Conservation (phyloP, 345 rosid genomes). For the Gossypium stocksii region DNA sequence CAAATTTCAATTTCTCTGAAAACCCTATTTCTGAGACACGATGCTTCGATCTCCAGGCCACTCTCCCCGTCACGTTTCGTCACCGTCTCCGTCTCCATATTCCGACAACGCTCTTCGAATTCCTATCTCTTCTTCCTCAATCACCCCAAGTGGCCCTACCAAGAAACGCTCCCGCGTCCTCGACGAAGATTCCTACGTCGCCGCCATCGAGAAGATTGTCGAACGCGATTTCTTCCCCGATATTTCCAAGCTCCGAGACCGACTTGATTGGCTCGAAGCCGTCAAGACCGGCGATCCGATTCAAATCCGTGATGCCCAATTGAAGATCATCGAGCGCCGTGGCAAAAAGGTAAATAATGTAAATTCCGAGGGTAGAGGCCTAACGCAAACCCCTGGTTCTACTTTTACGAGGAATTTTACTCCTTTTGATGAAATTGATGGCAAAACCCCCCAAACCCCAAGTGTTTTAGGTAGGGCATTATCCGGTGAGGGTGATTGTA, state of each 20-base stretch:
- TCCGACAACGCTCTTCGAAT: slow-evolving; percentile 25
- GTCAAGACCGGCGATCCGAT: slow-evolving; percentile 72
- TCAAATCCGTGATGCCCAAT: slow-evolving; percentile 89
- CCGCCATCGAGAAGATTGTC: slow-evolving; percentile 85
- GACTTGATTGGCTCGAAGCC: slow-evolving; percentile 94
- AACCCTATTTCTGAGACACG: slow-evolving; percentile 9
- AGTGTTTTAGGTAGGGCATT: slow-evolving; percentile 34
- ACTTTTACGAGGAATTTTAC: slow-evolving; percentile 68
- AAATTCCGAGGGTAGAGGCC: slow-evolving; percentile 32
- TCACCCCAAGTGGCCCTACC: slow-evolving; percentile 31
- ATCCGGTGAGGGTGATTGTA: slow-evolving; percentile 25
- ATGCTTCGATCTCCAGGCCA: slow-evolving; percentile 82
- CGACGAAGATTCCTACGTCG: slow-evolving; percentile 81
- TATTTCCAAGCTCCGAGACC: slow-evolving; percentile 86
- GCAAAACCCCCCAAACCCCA: slow-evolving; percentile 47
- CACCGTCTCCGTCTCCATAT: slow-evolving; percentile 54
- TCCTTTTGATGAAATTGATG: slow-evolving; percentile 75
- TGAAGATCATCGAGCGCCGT: slow-evolving; percentile 92
- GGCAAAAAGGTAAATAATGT: slow-evolving; percentile 37
- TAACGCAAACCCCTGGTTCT: slow-evolving; percentile 79
- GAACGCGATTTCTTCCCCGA: slow-evolving; percentile 98
- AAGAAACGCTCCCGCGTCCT: slow-evolving; percentile 56
- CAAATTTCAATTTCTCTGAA: neutral
- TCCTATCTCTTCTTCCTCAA: slow-evolving; percentile 33
- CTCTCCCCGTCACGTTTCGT: slow-evolving; percentile 71